These are phyloP conservation scores for Elaeis guineensis DNA, from an alignment of 176 grass and related monocot genomes.

Conservation along the genomic window DNA sequence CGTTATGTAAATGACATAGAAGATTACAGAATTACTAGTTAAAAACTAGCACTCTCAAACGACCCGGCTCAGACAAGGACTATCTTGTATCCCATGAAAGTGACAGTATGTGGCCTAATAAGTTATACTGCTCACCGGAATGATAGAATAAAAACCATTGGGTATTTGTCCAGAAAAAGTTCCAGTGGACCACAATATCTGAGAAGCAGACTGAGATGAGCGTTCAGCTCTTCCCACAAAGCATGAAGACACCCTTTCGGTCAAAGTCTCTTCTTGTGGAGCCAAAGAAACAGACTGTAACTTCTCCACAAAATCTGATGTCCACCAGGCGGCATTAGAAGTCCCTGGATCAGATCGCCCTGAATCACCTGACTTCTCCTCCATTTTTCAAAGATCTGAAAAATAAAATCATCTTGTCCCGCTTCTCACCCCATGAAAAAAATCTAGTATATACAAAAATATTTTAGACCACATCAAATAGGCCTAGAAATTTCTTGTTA, in stretches of 20 bases:
- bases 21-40: too few relatives aligned
- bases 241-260: slow-evolving; percentile 33
- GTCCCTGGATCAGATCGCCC: slow-evolving; percentile 50
- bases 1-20: too few relatives aligned
- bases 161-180: slow-evolving; percentile 74
- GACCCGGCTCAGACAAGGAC: too few relatives aligned
- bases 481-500: background rate
- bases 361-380: slow-evolving; percentile 49
- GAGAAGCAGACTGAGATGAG: slow-evolving; percentile 65
- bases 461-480: slow-evolving; percentile 1
- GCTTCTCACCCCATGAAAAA: slow-evolving; percentile 5
- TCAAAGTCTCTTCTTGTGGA: slow-evolving; percentile 41
- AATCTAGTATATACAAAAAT: background rate
- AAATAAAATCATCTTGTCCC: slow-evolving; percentile 7
- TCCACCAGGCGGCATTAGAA: slow-evolving; percentile 65
- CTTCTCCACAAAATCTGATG: slow-evolving; percentile 63
- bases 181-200: slow-evolving; percentile 85
- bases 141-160: slow-evolving; percentile 97
- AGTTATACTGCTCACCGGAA: slow-evolving; percentile 52
- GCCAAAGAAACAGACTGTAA: slow-evolving; percentile 74
- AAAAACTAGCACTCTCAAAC: too few relatives aligned
- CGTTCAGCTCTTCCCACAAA: slow-evolving; percentile 22
- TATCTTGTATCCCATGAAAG: too few relatives aligned
- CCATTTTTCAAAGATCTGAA: slow-evolving; percentile 41
- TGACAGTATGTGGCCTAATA: too few relatives aligned